Evolutionary conservation across 495 filamentous ascomycete genomes (phyloP).

Genomic region (Talaromyces trachyspermus): DNA sequence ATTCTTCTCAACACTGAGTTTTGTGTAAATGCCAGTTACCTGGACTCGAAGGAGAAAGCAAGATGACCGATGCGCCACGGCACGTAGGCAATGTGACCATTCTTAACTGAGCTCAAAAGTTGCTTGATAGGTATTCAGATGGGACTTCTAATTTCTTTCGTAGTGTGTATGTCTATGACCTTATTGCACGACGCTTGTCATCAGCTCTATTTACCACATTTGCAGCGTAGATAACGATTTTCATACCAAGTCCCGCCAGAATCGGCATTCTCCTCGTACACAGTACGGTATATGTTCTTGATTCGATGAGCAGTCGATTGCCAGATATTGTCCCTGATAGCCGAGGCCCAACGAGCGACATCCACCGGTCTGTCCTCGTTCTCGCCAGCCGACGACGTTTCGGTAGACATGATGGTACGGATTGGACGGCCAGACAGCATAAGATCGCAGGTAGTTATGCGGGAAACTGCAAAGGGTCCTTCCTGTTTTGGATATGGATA

Average conservation of each 20-base stretch:
- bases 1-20: no score
- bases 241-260: conserved; percentile 69
- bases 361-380: conserved; percentile 46
- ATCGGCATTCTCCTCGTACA: conserved; percentile 75
- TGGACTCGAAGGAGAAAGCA: no score
- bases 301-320: conserved; percentile 53
- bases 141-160: conserved; percentile 34
- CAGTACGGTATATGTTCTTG: conserved; percentile 50
- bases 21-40: no score
- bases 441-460: no score
- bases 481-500: no score
- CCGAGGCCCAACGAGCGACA: conserved; percentile 57
- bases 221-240: conserved; percentile 64
- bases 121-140: conserved; percentile 42
- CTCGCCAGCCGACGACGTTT: background rate
- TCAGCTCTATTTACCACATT: conserved; percentile 31
- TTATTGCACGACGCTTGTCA: no score
- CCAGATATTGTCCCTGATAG: conserved; percentile 56
- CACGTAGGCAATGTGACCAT: conserved; percentile 23
- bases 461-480: no score
- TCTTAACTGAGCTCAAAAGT: conserved; percentile 41
- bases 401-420: background rate
- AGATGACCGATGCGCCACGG: conserved; percentile 22
- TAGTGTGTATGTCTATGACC: no score
- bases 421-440: no score